Evolutionary conservation across 495 filamentous ascomycete species (phyloP), one percentile per base, ranked within the genome.

Genomic region (Annulohypoxylon maeteangense): DNA sequence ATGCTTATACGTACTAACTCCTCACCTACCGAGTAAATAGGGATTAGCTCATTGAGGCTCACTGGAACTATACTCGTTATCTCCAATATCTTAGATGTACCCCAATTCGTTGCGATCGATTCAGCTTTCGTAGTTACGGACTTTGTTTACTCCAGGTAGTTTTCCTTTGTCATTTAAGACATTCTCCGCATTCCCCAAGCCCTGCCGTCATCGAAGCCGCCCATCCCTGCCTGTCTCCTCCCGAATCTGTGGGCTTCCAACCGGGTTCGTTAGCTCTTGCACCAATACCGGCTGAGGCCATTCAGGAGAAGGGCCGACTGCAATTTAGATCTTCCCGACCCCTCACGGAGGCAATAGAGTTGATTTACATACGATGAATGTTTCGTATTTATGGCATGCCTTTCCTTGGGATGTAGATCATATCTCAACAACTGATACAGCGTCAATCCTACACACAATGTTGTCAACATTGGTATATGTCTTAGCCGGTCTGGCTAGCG

Each of bases 401-500:
- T 16, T 31, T 58, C 56, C 38, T 50, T 61, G 18, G 2, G 48
- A 65, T 62, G 18, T 38, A 25, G 40, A 59, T 36, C 14, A 31
- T 20, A n/a, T 18, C 16, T n/a, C 58, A 18, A 40, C 44, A 23
- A 38, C 62, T 29, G 11, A 14, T 36, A 50, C 45, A 5, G 32
- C 44, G 55, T 59, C 45, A 11, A 51, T 36, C 59, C 12, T 67
- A 7, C 29, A 59, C 27, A 55, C 54, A 44, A 78, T 78, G 74
- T 45, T 72, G 23, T 65, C 65, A 8, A 65, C 65, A 40, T 62
- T 62, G 10, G 14, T 77, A 8, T 74, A 70, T 42, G 70, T 78
- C 11, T 32, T 83, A 16, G 74, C 76, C 0, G 77, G 79, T 2
- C 61, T 84, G 18, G 77, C 77, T 4, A 70, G 76, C 3, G 62